Conservation (phyloP, 805 yeast species). For the Pichia ethanolica region DNA sequence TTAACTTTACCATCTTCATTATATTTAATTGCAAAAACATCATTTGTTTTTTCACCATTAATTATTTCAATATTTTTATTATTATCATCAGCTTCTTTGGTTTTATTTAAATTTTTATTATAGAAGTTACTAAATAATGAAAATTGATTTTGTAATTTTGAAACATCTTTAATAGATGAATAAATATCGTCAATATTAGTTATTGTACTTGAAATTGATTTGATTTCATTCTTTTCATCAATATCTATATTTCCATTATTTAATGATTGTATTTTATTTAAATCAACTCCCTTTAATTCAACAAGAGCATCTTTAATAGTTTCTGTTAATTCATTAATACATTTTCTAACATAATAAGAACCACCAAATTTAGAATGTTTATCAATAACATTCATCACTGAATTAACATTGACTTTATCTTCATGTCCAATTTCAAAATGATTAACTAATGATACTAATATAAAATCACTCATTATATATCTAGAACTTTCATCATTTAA, state of each 20-base stretch:
- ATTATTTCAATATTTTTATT: neutral
- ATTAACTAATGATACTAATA: conserved; percentile 49
- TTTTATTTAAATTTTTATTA: neutral
- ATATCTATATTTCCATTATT: conserved; percentile 19
- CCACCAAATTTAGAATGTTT: conserved; percentile 39
- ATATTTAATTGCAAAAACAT: conserved; percentile 18
- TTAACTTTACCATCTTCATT: conserved; percentile 13
- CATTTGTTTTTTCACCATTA: neutral
- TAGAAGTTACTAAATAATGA: conserved; percentile 10
- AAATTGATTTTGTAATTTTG: conserved; percentile 18
- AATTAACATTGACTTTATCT: conserved; percentile 47
- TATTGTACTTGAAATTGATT: conserved; percentile 14
- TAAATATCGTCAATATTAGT: conserved; percentile 11
- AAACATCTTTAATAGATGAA: conserved; percentile 20
- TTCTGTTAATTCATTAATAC: conserved; percentile 51
- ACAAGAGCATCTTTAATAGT: conserved; percentile 40
- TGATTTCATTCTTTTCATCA: conserved; percentile 8
- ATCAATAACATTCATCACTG: conserved; percentile 43
- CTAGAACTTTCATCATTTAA: conserved; percentile 76
- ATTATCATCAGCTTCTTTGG: too few species aligned
- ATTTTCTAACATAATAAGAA: conserved; percentile 37
- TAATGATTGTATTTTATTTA: conserved; percentile 29
- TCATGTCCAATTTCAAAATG: conserved; percentile 27
- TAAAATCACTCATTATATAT: conserved; percentile 76
- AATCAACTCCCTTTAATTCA: conserved; percentile 13